phyloP scores from a whole-genome alignment of 805 yeast species.

The Myxozyma nipponensis region DNA sequence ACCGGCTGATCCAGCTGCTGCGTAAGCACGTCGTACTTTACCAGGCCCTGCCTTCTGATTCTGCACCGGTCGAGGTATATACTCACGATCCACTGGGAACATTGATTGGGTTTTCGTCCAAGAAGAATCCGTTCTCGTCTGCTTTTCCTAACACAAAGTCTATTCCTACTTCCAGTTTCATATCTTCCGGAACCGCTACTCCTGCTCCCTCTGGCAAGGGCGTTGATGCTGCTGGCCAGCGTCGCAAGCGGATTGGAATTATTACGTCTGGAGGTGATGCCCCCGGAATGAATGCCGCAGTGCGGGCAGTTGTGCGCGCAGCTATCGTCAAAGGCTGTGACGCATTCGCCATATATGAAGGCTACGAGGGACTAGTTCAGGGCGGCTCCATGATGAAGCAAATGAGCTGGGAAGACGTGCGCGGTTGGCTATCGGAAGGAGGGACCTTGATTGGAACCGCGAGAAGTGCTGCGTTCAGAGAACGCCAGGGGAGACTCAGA shows the following conservation, averaged over 20 bases:
- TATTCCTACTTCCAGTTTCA: conserved; percentile 1
- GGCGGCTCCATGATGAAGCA: conserved; percentile 78
- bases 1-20: conserved; percentile 38
- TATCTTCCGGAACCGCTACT: conserved; percentile 1
- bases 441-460: conserved; percentile 98
- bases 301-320: conserved; percentile 90
- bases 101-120: conserved; percentile 71
- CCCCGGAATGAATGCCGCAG: conserved; percentile 97
- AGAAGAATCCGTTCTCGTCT: conserved; percentile 34
- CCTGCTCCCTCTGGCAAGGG: conserved; percentile 2
- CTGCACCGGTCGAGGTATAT: conserved; percentile 72
- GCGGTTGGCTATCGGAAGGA: conserved; percentile 89
- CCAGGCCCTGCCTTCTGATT: conserved; percentile 67
- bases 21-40: conserved; percentile 37
- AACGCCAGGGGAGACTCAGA: conserved; percentile 74
- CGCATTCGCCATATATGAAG: conserved; percentile 87
- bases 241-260: conserved; percentile 70
- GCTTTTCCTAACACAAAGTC: conserved; percentile 9
- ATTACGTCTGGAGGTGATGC: conserved; percentile 99
- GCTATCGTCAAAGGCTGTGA: conserved; percentile 86
- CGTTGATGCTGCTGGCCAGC: conserved; percentile 9
- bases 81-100: conserved; percentile 81
- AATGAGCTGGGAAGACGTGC: conserved; percentile 90
- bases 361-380: conserved; percentile 85
- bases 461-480: conserved; percentile 78